Base-by-base conservation (phyloP, 768 basidiomycete genomes). In the Mycena kentingensis region DNA sequence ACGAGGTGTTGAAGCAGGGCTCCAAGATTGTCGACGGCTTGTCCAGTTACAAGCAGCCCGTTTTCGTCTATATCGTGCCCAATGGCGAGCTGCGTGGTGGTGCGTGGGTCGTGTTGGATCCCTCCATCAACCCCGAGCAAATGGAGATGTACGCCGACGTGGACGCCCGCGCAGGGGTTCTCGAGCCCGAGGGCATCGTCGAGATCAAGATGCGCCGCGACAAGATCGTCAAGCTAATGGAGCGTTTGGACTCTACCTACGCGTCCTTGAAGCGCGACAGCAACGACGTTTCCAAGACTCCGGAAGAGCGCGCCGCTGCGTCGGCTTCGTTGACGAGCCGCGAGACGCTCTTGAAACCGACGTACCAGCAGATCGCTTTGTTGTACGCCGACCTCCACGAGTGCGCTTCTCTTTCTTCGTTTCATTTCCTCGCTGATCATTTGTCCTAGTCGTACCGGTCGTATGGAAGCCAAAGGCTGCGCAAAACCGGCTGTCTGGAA, bases 131-230 rank as follows among this genome's bases (percentile, higher is more conserved):
- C 73, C 76, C 87, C 2, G 85, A 91, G 63, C 93, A 97, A 70
- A 97, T 99, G 96, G 90, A 97, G 74, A 98, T 99, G 96, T 98
- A 94, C 64, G 96, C 95, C 22, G 97, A 98, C 65, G 84, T 90
- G 38, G 95, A 97, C 7, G 84, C 97, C 19, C 88, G 97, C 50
- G 97, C 94, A 38, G 97, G 97, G 78, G 93, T 99, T 26, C 77
- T 92, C 38, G 97, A 99, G 68, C 91, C 97, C 2, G 97, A 98
- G 73, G 97, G 97, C 70, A 84, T 98, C 65, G 81, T 98, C 51
- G 97, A 98, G 72, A 96, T 97, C 77, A 96, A 95, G 80, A 84
- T 98, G 84, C 88, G 97, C 57, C 87, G 92, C 38, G 94, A 96
- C 68, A 98, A 96, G 78, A 81, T 98, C 37, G 71, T 92, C 54